Conservation (phyloP, 495 filamentous ascomycete genomes). For the Penicillium fimorum region DNA sequence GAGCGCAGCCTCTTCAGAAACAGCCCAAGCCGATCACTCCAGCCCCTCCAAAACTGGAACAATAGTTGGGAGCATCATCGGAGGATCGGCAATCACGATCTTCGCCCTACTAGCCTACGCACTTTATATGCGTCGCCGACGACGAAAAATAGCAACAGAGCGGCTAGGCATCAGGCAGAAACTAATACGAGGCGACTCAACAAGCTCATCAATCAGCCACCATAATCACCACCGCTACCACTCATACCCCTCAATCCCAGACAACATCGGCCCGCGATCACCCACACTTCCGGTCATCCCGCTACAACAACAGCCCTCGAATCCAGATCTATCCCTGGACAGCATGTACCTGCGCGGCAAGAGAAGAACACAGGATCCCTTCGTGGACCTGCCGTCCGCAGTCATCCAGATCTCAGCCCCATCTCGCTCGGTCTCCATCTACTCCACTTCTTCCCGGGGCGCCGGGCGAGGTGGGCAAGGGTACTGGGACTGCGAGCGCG, state of each 20-base stretch:
- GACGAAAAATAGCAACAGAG: conserved; percentile 8
- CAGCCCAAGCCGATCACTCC: conserved; percentile 3
- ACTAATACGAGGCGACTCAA: conserved; percentile 17
- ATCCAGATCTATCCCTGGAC: conserved; percentile 10
- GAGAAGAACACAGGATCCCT: conserved; percentile 12
- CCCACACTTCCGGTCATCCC: conserved; percentile 9
- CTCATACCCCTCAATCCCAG: conserved; percentile 8
- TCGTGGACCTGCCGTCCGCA: conserved; percentile 7
- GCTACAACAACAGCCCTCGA: conserved; percentile 5
- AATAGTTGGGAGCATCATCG: conserved; percentile 32
- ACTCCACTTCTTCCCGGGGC: conserved; percentile 18
- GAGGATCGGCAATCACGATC: conserved; percentile 25
- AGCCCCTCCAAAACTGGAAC: conserved; percentile 12
- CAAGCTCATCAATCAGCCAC: conserved; percentile 8
- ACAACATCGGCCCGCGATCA: not conserved
- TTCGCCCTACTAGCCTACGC: conserved; percentile 23
- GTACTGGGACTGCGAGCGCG: conserved; percentile 2
- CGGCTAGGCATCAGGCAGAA: conserved; percentile 18
- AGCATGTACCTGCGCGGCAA: conserved; percentile 9
- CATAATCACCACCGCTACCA: conserved; percentile 5
- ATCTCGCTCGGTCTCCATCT: conserved; percentile 22
- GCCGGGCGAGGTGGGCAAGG: conserved; percentile 2
- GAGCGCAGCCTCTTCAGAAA: not conserved
- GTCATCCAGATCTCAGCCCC: conserved; percentile 14
- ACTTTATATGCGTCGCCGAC: conserved; percentile 24